phyloP scores from a whole-genome alignment of 2,329 filamentous ascomycete species.

The Exophiala bonariae region DNA sequence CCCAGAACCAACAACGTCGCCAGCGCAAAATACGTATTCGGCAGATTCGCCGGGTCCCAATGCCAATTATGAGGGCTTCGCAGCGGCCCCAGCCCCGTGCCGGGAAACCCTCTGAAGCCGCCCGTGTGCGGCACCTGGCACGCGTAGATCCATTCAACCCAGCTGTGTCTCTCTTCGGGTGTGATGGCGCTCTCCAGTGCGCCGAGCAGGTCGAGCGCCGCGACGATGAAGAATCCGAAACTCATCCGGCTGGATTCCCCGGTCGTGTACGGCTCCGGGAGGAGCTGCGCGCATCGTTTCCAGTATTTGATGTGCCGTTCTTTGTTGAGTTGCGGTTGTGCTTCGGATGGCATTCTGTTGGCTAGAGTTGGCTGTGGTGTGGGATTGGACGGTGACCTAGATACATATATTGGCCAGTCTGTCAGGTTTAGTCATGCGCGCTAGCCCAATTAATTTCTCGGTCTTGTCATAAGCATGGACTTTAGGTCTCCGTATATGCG shows the following conservation, averaged over 20 bases:
- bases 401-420: too few relatives aligned
- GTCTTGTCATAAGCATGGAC: too few relatives aligned
- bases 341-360: constrained; percentile 1
- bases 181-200: constrained; percentile 55
- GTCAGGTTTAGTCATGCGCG: too few relatives aligned
- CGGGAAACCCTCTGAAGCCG: constrained; percentile 85
- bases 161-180: constrained; percentile 35
- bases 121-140: constrained; percentile 78
- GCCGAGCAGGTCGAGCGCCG: constrained; percentile 78
- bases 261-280: constrained; percentile 80
- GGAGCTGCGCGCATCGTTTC: constrained; percentile 76
- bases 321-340: constrained; percentile 49
- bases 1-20: constrained; percentile 68
- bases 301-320: constrained; percentile 85
- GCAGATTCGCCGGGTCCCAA: constrained; percentile 78
- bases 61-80: constrained; percentile 52
- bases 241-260: constrained; percentile 90
- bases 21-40: constrained; percentile 87
- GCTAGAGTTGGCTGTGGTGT: too few relatives aligned
- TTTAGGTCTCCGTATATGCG: too few relatives aligned
- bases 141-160: constrained; percentile 75
- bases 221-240: constrained; percentile 84
- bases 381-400: too few relatives aligned
- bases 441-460: too few relatives aligned
- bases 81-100: constrained; percentile 55